These are phyloP conservation scores for Apiospora malaysiana DNA, from an alignment of 2,329 filamentous ascomycete species.

Conservation along the genomic window DNA sequence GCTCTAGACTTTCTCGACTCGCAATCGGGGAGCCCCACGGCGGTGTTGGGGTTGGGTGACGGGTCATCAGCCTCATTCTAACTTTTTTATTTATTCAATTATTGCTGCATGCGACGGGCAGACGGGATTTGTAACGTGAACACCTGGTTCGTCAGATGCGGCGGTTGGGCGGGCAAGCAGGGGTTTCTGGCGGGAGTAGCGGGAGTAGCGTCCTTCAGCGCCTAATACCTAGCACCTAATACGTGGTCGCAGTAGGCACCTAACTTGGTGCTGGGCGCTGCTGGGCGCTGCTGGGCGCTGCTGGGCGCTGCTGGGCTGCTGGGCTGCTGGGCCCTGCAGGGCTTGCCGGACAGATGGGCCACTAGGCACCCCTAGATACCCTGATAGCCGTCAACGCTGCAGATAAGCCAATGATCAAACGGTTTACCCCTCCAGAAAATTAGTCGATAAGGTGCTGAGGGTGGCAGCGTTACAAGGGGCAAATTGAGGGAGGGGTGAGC, in stretches of 20 bases:
- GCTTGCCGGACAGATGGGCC: conserved; percentile 10
- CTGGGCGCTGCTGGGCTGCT: background rate
- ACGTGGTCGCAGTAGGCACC: too few relatives aligned
- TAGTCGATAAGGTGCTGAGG: conserved; percentile 4
- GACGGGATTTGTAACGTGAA: conserved; percentile 15
- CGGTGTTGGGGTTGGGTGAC: too few relatives aligned
- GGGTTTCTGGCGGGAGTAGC: too few relatives aligned
- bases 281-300: background rate
- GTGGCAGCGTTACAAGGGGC: conserved; percentile 16
- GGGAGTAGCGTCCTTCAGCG: conserved; percentile 3
- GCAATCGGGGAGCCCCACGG: background rate
- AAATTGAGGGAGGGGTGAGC: background rate
- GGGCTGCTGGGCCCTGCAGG: too few relatives aligned
- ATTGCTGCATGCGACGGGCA: conserved; percentile 5
- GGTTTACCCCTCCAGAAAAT: background rate
- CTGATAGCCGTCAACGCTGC: conserved; percentile 1
- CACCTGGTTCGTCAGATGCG: conserved; percentile 12
- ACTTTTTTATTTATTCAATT: background rate
- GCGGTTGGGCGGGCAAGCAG: background rate
- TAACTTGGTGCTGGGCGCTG: background rate
- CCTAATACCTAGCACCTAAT: background rate
- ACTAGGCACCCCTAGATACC: background rate
- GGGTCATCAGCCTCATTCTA: background rate
- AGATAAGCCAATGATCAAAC: conserved; percentile 9
- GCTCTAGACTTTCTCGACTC: conserved; percentile 6